phyloP scores from a whole-genome alignment of 2,329 filamentous ascomycete genomes.

The Cordyceps tenuipes region DNA sequence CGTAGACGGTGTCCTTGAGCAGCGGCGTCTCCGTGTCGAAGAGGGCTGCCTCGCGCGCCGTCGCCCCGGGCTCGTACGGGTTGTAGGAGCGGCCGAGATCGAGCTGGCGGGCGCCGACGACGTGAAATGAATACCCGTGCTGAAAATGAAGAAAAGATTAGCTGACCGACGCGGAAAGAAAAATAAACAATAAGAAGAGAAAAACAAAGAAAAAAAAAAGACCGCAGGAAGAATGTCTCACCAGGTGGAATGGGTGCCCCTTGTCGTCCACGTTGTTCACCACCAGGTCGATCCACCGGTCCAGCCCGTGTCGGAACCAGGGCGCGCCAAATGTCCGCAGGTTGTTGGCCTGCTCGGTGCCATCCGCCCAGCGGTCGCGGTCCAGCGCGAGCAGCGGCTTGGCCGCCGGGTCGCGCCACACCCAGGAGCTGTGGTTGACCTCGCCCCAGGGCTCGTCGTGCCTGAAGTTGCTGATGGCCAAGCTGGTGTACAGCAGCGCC shows the following conservation, averaged over 20 bases:
- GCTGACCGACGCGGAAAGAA: too few species aligned
- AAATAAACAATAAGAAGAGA: not conserved
- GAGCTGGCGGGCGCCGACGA: slow-evolving; percentile 11
- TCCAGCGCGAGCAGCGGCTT: slow-evolving; percentile 15
- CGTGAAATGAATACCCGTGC: slow-evolving; percentile 16
- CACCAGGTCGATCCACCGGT: slow-evolving; percentile 37
- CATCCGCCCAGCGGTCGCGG: slow-evolving; percentile 12
- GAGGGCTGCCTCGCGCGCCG: not conserved
- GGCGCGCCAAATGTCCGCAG: slow-evolving; percentile 15
- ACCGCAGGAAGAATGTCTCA: slow-evolving; percentile 16
- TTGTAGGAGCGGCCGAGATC: slow-evolving; percentile 10
- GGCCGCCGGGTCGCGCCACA: slow-evolving; percentile 6
- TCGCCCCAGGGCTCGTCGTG: slow-evolving; percentile 17
- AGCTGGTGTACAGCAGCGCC: slow-evolving; percentile 16
- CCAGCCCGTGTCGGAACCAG: slow-evolving; percentile 15
- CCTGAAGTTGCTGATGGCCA: slow-evolving; percentile 15
- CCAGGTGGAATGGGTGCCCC: slow-evolving; percentile 41
- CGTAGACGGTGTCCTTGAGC: slow-evolving; percentile 27
- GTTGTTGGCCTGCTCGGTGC: slow-evolving; percentile 13
- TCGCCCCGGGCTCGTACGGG: not conserved
- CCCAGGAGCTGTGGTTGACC: slow-evolving; percentile 18
- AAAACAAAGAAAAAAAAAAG: not conserved
- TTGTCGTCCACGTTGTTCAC: slow-evolving; percentile 44
- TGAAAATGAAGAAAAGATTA: not conserved
- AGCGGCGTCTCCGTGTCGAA: slow-evolving; percentile 19